Percentiles rank a stretch among this genome's conserved stretches.
Evolutionary conservation across 305 asterid genomes (phyloP).

Genomic region (Solanum hybrid): DNA sequence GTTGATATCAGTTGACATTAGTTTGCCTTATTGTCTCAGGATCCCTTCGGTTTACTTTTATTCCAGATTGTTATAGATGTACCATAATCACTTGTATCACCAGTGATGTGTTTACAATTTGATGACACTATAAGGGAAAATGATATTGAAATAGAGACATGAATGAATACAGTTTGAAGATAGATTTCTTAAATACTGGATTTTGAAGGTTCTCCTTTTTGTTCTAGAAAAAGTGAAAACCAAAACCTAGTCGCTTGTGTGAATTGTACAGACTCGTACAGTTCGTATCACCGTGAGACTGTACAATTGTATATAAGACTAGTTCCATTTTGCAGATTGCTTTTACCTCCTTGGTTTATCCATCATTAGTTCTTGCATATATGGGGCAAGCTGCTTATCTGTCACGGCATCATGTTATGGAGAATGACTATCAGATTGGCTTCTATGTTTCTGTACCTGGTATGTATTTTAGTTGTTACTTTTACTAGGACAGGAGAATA

Average conservation of each 20-base stretch:
- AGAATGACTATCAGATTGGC: constrained; percentile 30
- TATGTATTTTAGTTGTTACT: constrained; percentile 10
- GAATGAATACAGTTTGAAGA: not conserved
- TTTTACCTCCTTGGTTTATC: constrained; percentile 14
- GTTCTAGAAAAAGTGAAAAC: not conserved
- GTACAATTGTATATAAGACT: not conserved
- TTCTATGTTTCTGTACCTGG: constrained; percentile 64
- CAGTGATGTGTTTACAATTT: not conserved
- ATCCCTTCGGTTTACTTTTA: not conserved
- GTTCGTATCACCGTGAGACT: not conserved
- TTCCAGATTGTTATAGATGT: not conserved
- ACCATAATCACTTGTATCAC: not conserved
- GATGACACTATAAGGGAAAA: not conserved
- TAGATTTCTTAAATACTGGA: not conserved
- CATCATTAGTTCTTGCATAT: constrained; percentile 18
- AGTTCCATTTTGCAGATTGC: constrained; percentile 9
- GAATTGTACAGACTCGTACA: not conserved
- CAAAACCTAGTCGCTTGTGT: not conserved
- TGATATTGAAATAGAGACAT: not conserved
- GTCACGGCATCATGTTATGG: constrained; percentile 40
- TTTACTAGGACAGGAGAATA: not conserved
- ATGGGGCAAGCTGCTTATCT: constrained; percentile 76
- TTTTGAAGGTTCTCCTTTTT: not conserved
- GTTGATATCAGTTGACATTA: not conserved
- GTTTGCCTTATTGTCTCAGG: not conserved